These are phyloP conservation scores for Actinomortierella wolfii DNA, from an alignment of 371 early-diverging fungal genomes.

Conservation along the genomic window DNA sequence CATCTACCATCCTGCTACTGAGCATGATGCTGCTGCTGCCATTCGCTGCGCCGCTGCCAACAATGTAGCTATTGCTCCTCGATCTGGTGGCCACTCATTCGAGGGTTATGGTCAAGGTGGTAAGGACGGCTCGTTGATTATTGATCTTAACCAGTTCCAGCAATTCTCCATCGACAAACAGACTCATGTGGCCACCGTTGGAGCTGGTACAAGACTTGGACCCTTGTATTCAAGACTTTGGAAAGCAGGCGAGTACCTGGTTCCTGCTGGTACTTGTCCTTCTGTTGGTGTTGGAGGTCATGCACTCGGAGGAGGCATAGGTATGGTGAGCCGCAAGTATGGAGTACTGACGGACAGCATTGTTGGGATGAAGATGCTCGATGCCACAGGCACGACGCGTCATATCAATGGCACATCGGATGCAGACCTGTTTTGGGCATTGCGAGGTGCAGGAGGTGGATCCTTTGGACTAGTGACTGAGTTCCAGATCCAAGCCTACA, in stretches of 20 bases:
- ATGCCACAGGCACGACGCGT: constrained; percentile 16
- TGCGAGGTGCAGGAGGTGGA: constrained; percentile 49
- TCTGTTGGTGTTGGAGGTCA: constrained; percentile 48
- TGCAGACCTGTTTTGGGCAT: constrained; percentile 43
- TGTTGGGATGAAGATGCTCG: constrained; percentile 30
- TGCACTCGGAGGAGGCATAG: constrained; percentile 47
- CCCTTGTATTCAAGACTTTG: constrained; percentile 29
- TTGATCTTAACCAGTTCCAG: constrained; percentile 43
- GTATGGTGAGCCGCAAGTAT: constrained; percentile 36
- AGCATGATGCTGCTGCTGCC: constrained; percentile 27
- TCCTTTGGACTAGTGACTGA: constrained; percentile 47
- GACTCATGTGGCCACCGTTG: constrained; percentile 9
- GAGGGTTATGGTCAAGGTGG: constrained; percentile 48
- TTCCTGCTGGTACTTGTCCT: constrained; percentile 49
- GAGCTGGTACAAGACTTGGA: constrained; percentile 46
- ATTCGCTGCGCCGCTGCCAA: constrained; percentile 41
- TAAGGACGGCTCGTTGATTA: constrained; percentile 30
- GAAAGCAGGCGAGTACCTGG: constrained; percentile 26
- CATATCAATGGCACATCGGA: constrained; percentile 17
- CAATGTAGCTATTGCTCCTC: constrained; percentile 40
- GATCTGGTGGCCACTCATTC: constrained; percentile 51
- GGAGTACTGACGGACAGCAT: constrained; percentile 41
- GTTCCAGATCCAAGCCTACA: constrained; percentile 22
- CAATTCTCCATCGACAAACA: constrained; percentile 11
- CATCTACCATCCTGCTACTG: constrained; percentile 30